Evolutionary conservation across 306 rosid genomes (phyloP).

Genomic region (Castanopsis chinensis): DNA sequence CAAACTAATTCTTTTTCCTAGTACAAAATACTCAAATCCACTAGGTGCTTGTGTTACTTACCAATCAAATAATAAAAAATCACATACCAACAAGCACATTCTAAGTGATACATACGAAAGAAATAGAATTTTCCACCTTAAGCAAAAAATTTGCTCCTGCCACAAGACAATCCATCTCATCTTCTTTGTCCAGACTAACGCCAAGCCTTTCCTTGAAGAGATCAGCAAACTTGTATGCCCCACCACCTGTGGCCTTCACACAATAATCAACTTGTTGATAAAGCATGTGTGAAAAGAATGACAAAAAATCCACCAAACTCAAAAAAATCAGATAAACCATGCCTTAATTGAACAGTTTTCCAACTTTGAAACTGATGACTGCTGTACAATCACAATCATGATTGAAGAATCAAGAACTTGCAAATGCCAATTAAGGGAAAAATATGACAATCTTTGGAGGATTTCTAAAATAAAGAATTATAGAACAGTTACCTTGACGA

Average conservation of each 20-base stretch:
- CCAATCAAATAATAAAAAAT: conserved; percentile 5
- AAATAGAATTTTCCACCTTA: conserved; percentile 61
- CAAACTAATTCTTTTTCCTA: too few relatives aligned
- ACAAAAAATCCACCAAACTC: background rate
- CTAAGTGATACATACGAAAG: conserved; percentile 7
- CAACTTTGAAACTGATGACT: background rate
- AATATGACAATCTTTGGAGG: background rate
- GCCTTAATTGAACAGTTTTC: background rate
- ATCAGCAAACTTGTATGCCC: conserved; percentile 95
- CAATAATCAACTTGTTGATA: conserved; percentile 18
- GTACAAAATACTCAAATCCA: too few relatives aligned
- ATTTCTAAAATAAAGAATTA: background rate
- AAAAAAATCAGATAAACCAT: too few relatives aligned
- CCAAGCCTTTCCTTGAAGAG: conserved; percentile 98
- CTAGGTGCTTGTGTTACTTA: background rate
- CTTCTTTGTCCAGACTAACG: conserved; percentile 95
- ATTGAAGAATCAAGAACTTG: background rate
- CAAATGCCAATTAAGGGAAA: background rate
- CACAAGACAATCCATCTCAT: conserved; percentile 96
- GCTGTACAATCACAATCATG: background rate
- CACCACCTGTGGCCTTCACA: conserved; percentile 98
- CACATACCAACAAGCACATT: conserved; percentile 4
- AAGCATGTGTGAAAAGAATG: background rate
- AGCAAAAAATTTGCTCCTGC: conserved; percentile 97
- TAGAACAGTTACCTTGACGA: background rate